Conservation (phyloP, 1,139 yeast genomes). For the Pichia sp. region DNA sequence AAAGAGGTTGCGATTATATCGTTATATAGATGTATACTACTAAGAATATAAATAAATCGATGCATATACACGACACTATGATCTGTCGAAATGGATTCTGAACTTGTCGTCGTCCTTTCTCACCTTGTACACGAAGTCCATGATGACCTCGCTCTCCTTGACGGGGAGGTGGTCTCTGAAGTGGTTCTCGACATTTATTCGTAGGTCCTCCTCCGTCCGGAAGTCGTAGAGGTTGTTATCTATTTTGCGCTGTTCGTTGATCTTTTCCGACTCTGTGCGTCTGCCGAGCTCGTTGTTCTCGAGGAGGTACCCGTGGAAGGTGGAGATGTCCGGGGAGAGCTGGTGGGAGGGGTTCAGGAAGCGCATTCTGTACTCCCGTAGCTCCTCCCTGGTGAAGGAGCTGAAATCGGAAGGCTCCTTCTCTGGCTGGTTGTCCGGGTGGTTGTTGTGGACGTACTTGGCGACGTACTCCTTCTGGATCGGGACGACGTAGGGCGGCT, state of each 20-base stretch:
- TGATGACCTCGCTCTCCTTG: slow-evolving; percentile 74
- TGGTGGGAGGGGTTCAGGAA: slow-evolving; percentile 40
- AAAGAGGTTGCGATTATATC: slow-evolving; percentile 23
- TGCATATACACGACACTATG: slow-evolving; percentile 9
- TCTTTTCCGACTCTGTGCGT: slow-evolving; percentile 42
- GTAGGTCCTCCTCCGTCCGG: slow-evolving; percentile 28
- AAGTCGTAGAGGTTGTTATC: slow-evolving; percentile 30
- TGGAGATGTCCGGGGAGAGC: slow-evolving; percentile 49
- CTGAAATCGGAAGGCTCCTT: slow-evolving; percentile 62
- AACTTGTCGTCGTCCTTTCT: slow-evolving; percentile 52
- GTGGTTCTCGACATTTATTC: slow-evolving; percentile 46
- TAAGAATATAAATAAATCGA: slow-evolving; percentile 9
- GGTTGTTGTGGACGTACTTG: slow-evolving; percentile 62
- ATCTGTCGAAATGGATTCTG: slow-evolving; percentile 31
- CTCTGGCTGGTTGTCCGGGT: slow-evolving; percentile 52
- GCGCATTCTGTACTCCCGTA: slow-evolving; percentile 56
- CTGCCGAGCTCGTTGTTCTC: slow-evolving; percentile 60
- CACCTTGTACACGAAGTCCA: slow-evolving; percentile 75
- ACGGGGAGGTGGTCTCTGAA: slow-evolving; percentile 53
- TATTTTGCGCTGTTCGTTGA: slow-evolving; percentile 25
- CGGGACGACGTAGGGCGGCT: slow-evolving; percentile 39
- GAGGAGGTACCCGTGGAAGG: slow-evolving; percentile 59
- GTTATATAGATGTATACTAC: not conserved
- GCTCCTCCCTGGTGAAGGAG: slow-evolving; percentile 47
- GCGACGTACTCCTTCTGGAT: slow-evolving; percentile 60